Conservation (phyloP, 2,329 filamentous ascomycete genomes). For the Zymoseptoria pseudotritici region DNA sequence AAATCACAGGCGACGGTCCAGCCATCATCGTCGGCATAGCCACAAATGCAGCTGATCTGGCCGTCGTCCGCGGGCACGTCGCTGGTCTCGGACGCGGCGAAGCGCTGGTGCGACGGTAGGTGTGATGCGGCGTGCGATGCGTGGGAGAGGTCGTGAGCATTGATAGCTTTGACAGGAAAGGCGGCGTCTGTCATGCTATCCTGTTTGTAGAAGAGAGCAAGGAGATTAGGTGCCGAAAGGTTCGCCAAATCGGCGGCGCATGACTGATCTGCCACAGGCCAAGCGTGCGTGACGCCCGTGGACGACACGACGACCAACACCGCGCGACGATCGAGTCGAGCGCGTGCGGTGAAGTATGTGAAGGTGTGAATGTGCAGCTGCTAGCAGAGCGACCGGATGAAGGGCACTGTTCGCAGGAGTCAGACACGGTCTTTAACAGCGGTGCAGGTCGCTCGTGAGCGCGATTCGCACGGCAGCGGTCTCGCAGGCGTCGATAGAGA, state of each 20-base stretch:
- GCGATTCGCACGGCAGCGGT: not conserved
- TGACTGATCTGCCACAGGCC: conserved; percentile 26
- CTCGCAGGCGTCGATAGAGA: not conserved
- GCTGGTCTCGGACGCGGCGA: conserved; percentile 13
- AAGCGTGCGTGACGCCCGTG: conserved; percentile 9
- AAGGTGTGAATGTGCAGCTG: not conserved
- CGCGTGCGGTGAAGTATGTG: not conserved
- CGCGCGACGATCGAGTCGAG: not conserved
- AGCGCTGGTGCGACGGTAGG: conserved; percentile 16
- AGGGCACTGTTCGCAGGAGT: not conserved
- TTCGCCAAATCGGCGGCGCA: conserved; percentile 28
- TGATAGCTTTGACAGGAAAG: conserved; percentile 27
- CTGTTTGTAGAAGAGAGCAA: conserved; percentile 22
- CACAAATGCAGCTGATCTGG: conserved; percentile 97
- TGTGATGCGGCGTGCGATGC: conserved; percentile 25
- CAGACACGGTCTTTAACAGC: not conserved
- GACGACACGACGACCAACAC: not conserved
- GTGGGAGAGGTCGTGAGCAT: conserved; percentile 23
- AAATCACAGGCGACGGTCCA: conserved; percentile 93
- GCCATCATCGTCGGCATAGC: conserved; percentile 89
- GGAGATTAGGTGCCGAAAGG: conserved; percentile 26
- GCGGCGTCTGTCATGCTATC: conserved; percentile 33
- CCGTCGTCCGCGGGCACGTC: conserved; percentile 66
- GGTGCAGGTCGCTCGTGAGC: not conserved
- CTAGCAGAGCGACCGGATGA: not conserved